Evolutionary conservation across 345 rosid species (phyloP).

Genomic region (Abelmoschus esculentus): DNA sequence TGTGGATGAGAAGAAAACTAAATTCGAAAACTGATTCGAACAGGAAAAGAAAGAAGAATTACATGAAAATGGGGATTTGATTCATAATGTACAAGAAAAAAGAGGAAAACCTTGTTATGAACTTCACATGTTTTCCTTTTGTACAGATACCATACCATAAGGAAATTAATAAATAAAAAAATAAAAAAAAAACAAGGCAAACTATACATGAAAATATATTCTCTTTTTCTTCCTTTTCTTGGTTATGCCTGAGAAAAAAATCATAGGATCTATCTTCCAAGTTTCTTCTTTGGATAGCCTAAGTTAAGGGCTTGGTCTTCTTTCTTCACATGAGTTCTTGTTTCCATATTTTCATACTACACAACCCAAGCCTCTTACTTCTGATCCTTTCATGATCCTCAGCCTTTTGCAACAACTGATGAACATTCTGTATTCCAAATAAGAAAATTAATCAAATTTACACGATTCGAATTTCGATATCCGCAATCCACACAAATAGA

Average conservation of each 20-base stretch:
- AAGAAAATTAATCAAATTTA: not conserved
- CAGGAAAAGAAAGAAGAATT: not conserved
- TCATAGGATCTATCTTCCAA: not conserved
- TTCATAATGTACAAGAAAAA: not conserved
- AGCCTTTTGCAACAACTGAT: constrained; percentile 46
- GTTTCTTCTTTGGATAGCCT: not conserved
- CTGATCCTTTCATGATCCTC: constrained; percentile 57
- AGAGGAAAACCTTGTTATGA: not conserved
- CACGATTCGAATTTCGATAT: too few relatives aligned
- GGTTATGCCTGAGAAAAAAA: not conserved
- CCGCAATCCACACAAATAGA: too few relatives aligned
- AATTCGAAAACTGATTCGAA: not conserved
- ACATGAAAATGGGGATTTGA: not conserved
- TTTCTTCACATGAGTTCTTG: not conserved
- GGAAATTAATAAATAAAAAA: not conserved
- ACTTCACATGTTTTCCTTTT: constrained; percentile 7
- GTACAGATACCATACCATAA: not conserved
- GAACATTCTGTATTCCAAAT: constrained; percentile 34
- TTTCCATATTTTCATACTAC: constrained; percentile 14
- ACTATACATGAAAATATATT: constrained; percentile 2
- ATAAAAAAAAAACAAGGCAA: not conserved
- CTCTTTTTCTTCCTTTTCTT: not conserved
- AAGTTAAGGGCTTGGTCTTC: not conserved
- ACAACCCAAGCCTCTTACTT: constrained; percentile 41
- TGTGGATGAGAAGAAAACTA: not conserved